These are phyloP conservation scores for Fusarium sp. DNA, from an alignment of 2,329 filamentous ascomycete species.

Conservation along the genomic window DNA sequence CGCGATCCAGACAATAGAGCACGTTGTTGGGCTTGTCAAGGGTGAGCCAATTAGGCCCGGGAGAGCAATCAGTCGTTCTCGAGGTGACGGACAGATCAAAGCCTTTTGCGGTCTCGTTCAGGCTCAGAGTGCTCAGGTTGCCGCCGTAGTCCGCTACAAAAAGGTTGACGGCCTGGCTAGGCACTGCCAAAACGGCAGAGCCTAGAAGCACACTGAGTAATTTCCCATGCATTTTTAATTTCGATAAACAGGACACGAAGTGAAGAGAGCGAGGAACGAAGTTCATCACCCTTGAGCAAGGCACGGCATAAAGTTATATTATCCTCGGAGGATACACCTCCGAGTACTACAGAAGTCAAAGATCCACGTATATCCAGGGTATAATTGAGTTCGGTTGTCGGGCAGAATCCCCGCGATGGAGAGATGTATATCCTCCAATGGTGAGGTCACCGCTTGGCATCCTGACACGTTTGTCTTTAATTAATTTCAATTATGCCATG, in stretches of 20 bases:
- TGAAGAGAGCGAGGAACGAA: no score
- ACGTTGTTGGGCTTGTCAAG: slow-evolving; percentile 23
- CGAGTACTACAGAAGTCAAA: neutral
- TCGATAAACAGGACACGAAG: neutral
- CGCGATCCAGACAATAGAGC: slow-evolving; percentile 37
- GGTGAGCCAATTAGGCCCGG: slow-evolving; percentile 30
- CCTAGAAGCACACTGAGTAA: neutral
- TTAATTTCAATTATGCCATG: neutral
- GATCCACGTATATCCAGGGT: neutral
- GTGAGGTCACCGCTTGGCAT: neutral
- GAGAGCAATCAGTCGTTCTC: slow-evolving; percentile 17
- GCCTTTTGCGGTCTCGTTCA: neutral
- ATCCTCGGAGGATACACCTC: neutral
- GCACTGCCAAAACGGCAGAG: slow-evolving; percentile 2
- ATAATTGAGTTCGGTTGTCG: neutral
- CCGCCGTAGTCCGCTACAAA: slow-evolving; percentile 36
- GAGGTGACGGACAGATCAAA: slow-evolving; percentile 17
- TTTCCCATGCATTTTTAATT: slow-evolving; percentile 3
- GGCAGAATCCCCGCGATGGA: neutral
- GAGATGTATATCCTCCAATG: slow-evolving; percentile 13
- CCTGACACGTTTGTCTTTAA: slow-evolving; percentile 1
- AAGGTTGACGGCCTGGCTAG: slow-evolving; percentile 22
- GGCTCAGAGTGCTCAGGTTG: slow-evolving; percentile 28
- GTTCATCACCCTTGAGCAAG: no score
- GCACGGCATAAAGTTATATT: neutral